These are phyloP conservation scores for Kwoniella heveanensis DNA, from an alignment of 768 basidiomycete genomes.

Conservation along the genomic window DNA sequence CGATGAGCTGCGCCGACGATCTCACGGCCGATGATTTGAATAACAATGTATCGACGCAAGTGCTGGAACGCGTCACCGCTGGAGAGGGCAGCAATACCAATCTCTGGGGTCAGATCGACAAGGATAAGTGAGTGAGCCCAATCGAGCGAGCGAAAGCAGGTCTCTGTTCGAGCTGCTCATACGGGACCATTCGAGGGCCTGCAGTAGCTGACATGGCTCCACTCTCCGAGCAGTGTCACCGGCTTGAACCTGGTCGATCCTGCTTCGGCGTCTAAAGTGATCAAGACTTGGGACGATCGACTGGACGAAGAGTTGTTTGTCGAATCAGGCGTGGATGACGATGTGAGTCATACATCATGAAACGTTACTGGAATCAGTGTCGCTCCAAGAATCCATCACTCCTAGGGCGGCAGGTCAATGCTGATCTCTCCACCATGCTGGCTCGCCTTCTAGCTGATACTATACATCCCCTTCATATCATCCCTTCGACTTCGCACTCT, in stretches of 20 bases:
- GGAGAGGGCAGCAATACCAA: constrained; percentile 53
- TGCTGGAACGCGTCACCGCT: constrained; percentile 51
- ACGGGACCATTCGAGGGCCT: no score
- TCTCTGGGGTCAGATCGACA: constrained; percentile 53
- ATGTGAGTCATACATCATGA: constrained; percentile 40
- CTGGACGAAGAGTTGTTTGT: constrained; percentile 44
- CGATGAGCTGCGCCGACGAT: constrained; percentile 55
- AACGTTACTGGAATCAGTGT: no score
- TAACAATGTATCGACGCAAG: constrained; percentile 37
- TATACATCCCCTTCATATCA: constrained; percentile 53
- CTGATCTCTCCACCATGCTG: no score
- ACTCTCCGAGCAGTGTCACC: constrained; percentile 49
- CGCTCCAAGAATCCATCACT: no score
- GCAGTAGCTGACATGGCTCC: no score
- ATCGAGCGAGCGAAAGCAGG: neutral
- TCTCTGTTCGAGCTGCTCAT: no score
- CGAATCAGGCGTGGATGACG: constrained; percentile 54
- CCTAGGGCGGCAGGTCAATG: no score
- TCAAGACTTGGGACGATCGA: constrained; percentile 55
- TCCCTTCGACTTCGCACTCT: constrained; percentile 53
- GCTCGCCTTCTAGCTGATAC: constrained; percentile 56
- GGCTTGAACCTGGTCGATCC: constrained; percentile 50
- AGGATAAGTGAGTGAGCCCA: constrained; percentile 45
- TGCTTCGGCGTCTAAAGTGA: constrained; percentile 43
- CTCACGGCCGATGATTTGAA: constrained; percentile 50